phyloP scores from a whole-genome alignment of 2,329 filamentous ascomycete genomes.

The Aureobasidium subglaciale region DNA sequence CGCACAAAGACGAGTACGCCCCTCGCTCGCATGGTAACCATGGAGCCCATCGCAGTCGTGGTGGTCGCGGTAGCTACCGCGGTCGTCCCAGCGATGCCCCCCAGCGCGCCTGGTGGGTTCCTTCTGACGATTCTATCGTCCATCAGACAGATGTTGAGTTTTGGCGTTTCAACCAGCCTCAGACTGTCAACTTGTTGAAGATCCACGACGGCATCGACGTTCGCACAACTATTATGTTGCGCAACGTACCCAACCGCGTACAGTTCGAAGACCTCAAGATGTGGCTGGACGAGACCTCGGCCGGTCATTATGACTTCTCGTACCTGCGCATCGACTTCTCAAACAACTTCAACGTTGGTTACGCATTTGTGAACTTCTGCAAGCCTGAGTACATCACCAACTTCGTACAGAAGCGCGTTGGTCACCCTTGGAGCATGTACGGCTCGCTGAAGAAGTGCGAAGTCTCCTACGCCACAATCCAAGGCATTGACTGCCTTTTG shows the following conservation, averaged over 20 bases:
- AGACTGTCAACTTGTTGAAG: slow-evolving; percentile 32
- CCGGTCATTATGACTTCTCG: slow-evolving; percentile 86
- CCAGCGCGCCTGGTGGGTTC: not conserved
- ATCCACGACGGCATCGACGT: slow-evolving; percentile 40
- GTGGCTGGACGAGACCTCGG: slow-evolving; percentile 70
- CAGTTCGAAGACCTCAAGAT: slow-evolving; percentile 59
- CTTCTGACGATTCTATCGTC: not conserved
- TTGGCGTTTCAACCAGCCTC: slow-evolving; percentile 25
- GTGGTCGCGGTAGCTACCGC: slow-evolving; percentile 18
- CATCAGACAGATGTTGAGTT: not conserved
- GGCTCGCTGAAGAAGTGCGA: slow-evolving; percentile 79
- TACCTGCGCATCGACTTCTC: slow-evolving; percentile 72
- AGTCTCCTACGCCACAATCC: slow-evolving; percentile 94
- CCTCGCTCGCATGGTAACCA: not conserved
- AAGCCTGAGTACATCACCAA: slow-evolving; percentile 68
- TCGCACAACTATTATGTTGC: slow-evolving; percentile 67
- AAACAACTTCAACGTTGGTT: slow-evolving; percentile 65
- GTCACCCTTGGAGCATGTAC: slow-evolving; percentile 61
- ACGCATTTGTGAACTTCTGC: slow-evolving; percentile 93
- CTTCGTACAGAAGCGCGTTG: slow-evolving; percentile 19
- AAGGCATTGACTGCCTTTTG: slow-evolving; percentile 83
- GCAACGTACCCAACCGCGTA: slow-evolving; percentile 90
- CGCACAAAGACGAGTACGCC: not conserved
- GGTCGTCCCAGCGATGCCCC: too few species aligned
- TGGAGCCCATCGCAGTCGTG: not conserved